Conservation (phyloP, 176 grass and related monocot species). For the Oryza coarctata region DNA sequence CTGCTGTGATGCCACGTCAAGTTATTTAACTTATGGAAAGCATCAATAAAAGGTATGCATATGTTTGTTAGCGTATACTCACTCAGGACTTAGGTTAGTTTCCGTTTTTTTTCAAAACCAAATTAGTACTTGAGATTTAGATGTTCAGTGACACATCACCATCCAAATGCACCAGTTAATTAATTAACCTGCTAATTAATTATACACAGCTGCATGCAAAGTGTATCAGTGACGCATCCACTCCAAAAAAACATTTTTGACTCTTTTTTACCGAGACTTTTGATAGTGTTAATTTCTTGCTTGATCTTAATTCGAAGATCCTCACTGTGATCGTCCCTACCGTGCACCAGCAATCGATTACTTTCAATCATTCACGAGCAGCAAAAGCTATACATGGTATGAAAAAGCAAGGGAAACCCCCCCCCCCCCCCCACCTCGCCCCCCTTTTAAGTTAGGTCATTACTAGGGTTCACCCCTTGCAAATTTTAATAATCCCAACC, state of each 20-base stretch:
- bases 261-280: conserved; percentile 41
- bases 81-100: neutral
- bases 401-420: conserved; percentile 24
- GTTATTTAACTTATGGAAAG: conserved; percentile 6
- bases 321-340: conserved; percentile 42
- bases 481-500: conserved; percentile 37
- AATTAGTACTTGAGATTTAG: neutral
- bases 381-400: conserved; percentile 32
- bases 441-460: conserved; percentile 24
- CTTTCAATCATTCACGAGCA: conserved; percentile 52
- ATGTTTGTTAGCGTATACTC: neutral
- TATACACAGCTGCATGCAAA: conserved; percentile 31
- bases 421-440: no score
- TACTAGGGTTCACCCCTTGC: conserved; percentile 29
- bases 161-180: conserved; percentile 23
- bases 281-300: conserved; percentile 28
- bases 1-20: neutral
- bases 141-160: conserved; percentile 38
- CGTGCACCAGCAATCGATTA: conserved; percentile 40
- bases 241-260: conserved; percentile 36
- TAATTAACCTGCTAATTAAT: neutral
- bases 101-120: neutral
- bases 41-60: no score
- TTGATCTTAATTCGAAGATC: conserved; percentile 39
- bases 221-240: conserved; percentile 41